Evolutionary conservation across 2,329 filamentous ascomycete species (phyloP), one percentile per base, ranked within the genome.

Genomic region (Scleromitrula shiraiana): DNA sequence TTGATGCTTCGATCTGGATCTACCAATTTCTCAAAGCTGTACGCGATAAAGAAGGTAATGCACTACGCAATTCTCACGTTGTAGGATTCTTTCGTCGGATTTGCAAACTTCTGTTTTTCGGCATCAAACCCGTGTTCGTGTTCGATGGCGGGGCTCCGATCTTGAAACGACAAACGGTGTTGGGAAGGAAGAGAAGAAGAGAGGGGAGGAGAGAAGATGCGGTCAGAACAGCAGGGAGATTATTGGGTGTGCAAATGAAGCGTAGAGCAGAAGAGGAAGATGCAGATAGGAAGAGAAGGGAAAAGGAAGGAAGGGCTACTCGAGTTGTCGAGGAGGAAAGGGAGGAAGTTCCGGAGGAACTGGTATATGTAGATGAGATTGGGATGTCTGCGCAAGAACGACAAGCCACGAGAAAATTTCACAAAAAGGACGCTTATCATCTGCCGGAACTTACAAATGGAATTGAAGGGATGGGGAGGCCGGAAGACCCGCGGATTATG

Each of bases 21-120:
- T 98, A 98, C 74, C 93, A 98, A 64, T 98, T 98, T 63, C 80
- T 98, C 60, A 98, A 98, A 71, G 93, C 94, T 8, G 93, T 98
- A 9, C 90, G 93, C 60, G 93, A 98, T 69, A 96, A 97, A 63
- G 93, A 98, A 68, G 93, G 93, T 46, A 95, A 98, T 63, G 93
- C 93, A 1, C 75, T 98, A 44, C 88, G 90, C 55, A 98, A 96
- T 70, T 91, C 88, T 24, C 93, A 98, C 63, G 80, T 98, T 29
- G 88, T 98, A 36, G 93, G 94, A 32, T 98, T 98, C 78, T 98
- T 98, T 69, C 87, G 93, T 43, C 83, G 93, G 52, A 95, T 98
- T 65, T 98, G 93, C 76, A 98, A 98, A 66, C 77, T 98, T 1
- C 77, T 98, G 1, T 98, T 91, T 77, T 91, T 93, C 62, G 93